phyloP scores from a whole-genome alignment of 805 yeast species.

The Blastobotrys parvus region DNA sequence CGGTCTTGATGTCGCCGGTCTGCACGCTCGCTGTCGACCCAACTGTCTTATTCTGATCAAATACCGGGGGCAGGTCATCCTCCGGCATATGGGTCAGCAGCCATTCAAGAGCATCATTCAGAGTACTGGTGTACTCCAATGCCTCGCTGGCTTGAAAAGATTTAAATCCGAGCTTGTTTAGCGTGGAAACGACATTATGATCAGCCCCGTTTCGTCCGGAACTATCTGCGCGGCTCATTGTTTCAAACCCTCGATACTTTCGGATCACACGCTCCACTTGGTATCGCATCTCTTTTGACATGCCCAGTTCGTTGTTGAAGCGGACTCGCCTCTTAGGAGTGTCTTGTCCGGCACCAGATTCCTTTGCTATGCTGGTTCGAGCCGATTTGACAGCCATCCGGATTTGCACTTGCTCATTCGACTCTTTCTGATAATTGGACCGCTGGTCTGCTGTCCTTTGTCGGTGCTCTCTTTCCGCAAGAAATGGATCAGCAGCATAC shows the following conservation, averaged over 20 bases:
- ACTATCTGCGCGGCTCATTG: neutral
- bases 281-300: conserved; percentile 54
- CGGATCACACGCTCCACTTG: conserved; percentile 53
- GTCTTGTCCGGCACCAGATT: neutral
- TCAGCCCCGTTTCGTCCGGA: neutral
- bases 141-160: conserved; percentile 65
- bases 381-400: conserved; percentile 17
- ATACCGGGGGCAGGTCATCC: conserved; percentile 68
- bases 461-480: conserved; percentile 42
- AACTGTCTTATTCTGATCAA: conserved; percentile 25
- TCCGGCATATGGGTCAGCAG: conserved; percentile 85
- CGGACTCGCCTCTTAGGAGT: conserved; percentile 13
- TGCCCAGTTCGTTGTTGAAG: conserved; percentile 42
- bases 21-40: conserved; percentile 30
- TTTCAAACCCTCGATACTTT: conserved; percentile 30
- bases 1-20: conserved; percentile 44
- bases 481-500: conserved; percentile 73
- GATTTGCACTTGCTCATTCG: conserved; percentile 5
- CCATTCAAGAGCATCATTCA: conserved; percentile 60
- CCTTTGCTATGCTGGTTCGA: conserved; percentile 8
- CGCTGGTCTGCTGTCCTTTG: conserved; percentile 6
- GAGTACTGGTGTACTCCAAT: conserved; percentile 40
- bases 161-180: conserved; percentile 58
- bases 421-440: conserved; percentile 12
- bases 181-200: conserved; percentile 16